phyloP scores from a whole-genome alignment of 352 stramenopile species.

The Globisporangium takayamanum region DNA sequence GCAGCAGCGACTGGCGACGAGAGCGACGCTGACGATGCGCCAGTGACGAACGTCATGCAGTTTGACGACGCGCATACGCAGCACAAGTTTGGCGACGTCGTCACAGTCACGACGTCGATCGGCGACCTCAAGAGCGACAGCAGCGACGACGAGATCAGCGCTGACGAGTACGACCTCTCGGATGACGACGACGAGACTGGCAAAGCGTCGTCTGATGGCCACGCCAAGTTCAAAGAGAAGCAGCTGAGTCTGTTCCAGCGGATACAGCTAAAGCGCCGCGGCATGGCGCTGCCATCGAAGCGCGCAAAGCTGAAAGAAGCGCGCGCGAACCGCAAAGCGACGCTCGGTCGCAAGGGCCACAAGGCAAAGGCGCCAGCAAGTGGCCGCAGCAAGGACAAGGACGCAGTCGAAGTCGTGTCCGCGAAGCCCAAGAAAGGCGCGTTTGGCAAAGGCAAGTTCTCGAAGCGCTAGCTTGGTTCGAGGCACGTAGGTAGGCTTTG shows the following conservation, averaged over 20 bases:
- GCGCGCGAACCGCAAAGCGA: constrained; percentile 59
- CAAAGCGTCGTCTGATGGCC: constrained; percentile 11
- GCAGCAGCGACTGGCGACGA: constrained; percentile 20
- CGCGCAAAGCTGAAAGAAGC: constrained; percentile 80
- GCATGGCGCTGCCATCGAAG: constrained; percentile 76
- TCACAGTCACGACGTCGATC: constrained; percentile 81
- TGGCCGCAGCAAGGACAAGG: constrained; percentile 45
- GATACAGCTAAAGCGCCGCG: constrained; percentile 82
- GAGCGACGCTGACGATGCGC: constrained; percentile 20
- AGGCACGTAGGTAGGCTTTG: background rate
- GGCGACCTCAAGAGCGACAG: constrained; percentile 74
- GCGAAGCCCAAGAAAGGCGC: constrained; percentile 17
- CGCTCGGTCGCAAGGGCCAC: constrained; percentile 28
- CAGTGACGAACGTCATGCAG: constrained; percentile 60
- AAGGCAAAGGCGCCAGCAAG: constrained; percentile 10
- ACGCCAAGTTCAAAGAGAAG: constrained; percentile 42
- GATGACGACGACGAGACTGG: constrained; percentile 25
- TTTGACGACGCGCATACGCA: constrained; percentile 82
- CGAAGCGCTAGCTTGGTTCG: constrained; percentile 7
- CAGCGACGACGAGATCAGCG: constrained; percentile 53
- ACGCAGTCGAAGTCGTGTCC: constrained; percentile 20
- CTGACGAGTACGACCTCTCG: constrained; percentile 53
- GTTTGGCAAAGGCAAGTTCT: constrained; percentile 19
- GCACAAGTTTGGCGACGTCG: constrained; percentile 80
- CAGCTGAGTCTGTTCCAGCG: constrained; percentile 82